Conservation (phyloP, 2,329 filamentous ascomycete species). For the Colletotrichum sansevieriae region DNA sequence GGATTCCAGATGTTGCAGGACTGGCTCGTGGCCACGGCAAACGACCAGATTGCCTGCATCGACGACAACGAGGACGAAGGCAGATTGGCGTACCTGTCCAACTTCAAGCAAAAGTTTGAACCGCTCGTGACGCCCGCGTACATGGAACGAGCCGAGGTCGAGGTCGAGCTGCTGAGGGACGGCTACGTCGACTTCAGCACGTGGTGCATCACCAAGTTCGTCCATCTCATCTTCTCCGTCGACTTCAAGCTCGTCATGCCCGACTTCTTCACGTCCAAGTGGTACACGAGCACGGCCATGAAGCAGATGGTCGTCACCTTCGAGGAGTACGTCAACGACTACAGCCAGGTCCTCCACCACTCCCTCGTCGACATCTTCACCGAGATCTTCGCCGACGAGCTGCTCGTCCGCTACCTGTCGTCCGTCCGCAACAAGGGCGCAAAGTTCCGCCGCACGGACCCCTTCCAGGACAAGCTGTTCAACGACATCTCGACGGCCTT, state of each 20-base stretch:
- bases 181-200: conserved; percentile 96
- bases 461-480: conserved; percentile 92
- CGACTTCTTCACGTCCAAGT: conserved; percentile 90
- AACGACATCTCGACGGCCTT: conserved; percentile 93
- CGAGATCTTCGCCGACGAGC: conserved; percentile 92
- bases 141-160: conserved; percentile 78
- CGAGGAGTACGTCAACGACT: conserved; percentile 93
- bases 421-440: conserved; percentile 90
- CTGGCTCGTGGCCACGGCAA: conserved; percentile 96
- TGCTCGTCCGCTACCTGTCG: conserved; percentile 87
- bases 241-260: conserved; percentile 88
- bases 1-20: conserved; percentile 87
- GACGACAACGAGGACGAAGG: conserved; percentile 87
- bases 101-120: conserved; percentile 87
- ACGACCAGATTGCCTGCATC: conserved; percentile 98
- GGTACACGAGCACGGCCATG: conserved; percentile 90
- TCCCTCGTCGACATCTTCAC: conserved; percentile 91
- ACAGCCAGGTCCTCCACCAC: conserved; percentile 85
- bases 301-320: conserved; percentile 95
- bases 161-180: conserved; percentile 83
- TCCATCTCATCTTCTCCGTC: conserved; percentile 86
- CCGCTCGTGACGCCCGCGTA: conserved; percentile 85
- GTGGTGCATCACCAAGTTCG: conserved; percentile 90
- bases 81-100: conserved; percentile 84
- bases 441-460: conserved; percentile 88